Base-by-base conservation (phyloP, 768 basidiomycete genomes). In the Favolaschia claudopus region DNA sequence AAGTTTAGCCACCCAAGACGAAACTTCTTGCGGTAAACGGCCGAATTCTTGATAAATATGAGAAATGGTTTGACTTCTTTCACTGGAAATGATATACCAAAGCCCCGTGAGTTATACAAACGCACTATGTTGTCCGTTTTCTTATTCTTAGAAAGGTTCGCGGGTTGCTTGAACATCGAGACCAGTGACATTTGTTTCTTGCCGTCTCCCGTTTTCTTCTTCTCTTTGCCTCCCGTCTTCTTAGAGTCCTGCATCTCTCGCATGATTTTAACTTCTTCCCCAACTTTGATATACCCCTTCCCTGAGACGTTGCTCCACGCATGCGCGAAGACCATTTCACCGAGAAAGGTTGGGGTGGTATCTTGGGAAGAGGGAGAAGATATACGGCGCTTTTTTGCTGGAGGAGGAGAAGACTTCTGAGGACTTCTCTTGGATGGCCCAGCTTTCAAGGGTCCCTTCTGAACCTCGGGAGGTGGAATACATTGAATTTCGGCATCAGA, bases 291-390 rank as follows among this genome's bases (percentile, higher is more conserved):
- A 58, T 92, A 91, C 4, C 88, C 88, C 64, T 81, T 85, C 2
- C 91, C 91, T 45, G 84, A 88, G 14, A 83, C 88, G 36, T 87
- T 92, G 62, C 89, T 91, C 89, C 89, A 93, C 10, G 89, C 91
- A 66, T 90, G 88, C 20, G 82, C 80, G 22, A 92, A 81, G 10
- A 92, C 60, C 46, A 92, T 78, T 45, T 87, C 88, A 12, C 91
- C 91, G 25, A 93, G 64, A 67, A 89, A 92, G 12, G 71, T 77
- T 1, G 79, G 77, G 13, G 56, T 62, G 58, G 65, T 61, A 20
- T 54, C 39, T 47, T 55, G 55, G 13, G 48, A 63, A 43, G 61
- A 36, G 15, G 71, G 64, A 38, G 70, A 67, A 1, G 79, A 83
- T 28, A 83, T 57, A 14, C 84, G 85, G 24, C 82, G 81, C 65